Percentiles rank a stretch among this genome's conserved stretches.
These are phyloP conservation scores for Meyerozyma smithsonii DNA, from an alignment of 1,139 yeast genomes.

Conservation along the genomic window DNA sequence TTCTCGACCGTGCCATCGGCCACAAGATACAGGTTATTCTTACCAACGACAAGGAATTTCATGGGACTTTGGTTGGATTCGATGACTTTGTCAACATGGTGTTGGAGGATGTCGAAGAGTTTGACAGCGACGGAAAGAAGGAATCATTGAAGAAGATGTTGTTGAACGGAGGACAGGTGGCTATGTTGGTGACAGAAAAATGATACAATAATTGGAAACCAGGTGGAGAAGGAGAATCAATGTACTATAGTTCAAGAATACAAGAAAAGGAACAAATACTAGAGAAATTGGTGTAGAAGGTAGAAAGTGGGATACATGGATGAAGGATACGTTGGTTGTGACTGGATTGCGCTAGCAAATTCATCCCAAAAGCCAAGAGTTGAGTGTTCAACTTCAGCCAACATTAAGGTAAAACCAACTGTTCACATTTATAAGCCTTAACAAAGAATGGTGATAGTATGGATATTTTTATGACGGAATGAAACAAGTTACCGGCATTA, in stretches of 20 bases:
- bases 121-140: slow-evolving; percentile 29
- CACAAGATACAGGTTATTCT: slow-evolving; percentile 73
- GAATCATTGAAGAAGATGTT: slow-evolving; percentile 61
- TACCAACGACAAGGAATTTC: slow-evolving; percentile 71
- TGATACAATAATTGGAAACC: slow-evolving; percentile 5
- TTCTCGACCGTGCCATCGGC: slow-evolving; percentile 85
- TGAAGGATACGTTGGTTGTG: too few species aligned
- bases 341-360: too few species aligned
- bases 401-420: too few species aligned
- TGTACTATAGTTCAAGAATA: slow-evolving; percentile 8
- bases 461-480: too few species aligned
- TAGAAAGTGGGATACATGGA: too few species aligned
- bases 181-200: slow-evolving; percentile 48
- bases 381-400: too few species aligned
- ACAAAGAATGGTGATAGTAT: too few species aligned
- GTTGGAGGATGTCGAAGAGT: slow-evolving; percentile 73
- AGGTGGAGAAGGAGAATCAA: neutral
- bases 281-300: neutral
- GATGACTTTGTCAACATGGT: slow-evolving; percentile 96
- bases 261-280: slow-evolving; percentile 1
- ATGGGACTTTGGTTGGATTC: slow-evolving; percentile 84
- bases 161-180: slow-evolving; percentile 82
- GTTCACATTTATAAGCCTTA: too few species aligned
- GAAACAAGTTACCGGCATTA: too few species aligned
- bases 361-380: too few species aligned